phyloP scores from a whole-genome alignment of 805 yeast species.

The Starmerella vitae region DNA sequence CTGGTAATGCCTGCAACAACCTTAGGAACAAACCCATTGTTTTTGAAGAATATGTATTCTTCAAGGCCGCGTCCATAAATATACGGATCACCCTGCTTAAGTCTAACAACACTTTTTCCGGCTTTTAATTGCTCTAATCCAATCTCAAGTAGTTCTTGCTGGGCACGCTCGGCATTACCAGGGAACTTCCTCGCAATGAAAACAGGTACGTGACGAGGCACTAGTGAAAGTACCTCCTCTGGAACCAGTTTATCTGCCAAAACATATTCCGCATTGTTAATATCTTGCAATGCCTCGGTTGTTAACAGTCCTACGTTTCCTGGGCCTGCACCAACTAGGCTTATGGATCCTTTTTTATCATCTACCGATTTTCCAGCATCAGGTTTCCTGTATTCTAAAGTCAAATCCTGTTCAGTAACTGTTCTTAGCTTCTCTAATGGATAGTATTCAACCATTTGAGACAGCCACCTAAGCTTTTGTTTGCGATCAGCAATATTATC shows the following conservation, averaged over 20 bases:
- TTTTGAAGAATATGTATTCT: constrained; percentile 56
- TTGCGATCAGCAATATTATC: constrained; percentile 25
- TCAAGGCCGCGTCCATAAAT: constrained; percentile 96
- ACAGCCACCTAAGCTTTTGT: constrained; percentile 61
- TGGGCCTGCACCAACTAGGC: constrained; percentile 91
- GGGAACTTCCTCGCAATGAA: constrained; percentile 91
- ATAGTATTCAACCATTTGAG: constrained; percentile 81
- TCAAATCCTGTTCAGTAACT: constrained; percentile 46
- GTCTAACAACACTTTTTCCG: constrained; percentile 70
- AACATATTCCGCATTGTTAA: constrained; percentile 67
- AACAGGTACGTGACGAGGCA: constrained; percentile 61
- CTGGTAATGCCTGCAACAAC: constrained; percentile 85
- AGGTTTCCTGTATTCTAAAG: constrained; percentile 23
- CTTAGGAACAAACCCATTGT: constrained; percentile 53
- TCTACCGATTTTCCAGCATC: constrained; percentile 10
- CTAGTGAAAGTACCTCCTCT: constrained; percentile 63
- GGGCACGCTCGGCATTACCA: constrained; percentile 91
- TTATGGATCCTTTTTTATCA: constrained; percentile 40
- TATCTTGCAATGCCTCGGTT: constrained; percentile 69
- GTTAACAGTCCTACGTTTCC: constrained; percentile 76
- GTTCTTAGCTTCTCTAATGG: constrained; percentile 56
- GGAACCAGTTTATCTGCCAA: constrained; percentile 91
- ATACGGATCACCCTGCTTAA: constrained; percentile 95
- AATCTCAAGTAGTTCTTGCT: constrained; percentile 59
- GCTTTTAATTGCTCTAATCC: constrained; percentile 51